Evolutionary conservation across 495 filamentous ascomycete species (phyloP).

Genomic region (Penicillium macrosclerotiorum): DNA sequence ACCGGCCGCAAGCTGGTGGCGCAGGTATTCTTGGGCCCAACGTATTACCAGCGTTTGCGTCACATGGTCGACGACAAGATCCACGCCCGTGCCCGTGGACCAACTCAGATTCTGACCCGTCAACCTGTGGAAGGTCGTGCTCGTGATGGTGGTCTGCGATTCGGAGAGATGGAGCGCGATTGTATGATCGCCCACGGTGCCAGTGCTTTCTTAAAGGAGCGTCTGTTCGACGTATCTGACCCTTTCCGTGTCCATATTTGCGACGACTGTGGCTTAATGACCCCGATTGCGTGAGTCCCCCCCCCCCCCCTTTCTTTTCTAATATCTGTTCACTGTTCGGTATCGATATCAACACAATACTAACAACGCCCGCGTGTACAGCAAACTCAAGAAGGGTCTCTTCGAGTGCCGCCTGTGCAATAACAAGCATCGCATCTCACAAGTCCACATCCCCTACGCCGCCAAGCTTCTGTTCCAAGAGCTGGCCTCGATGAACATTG

Average conservation of each 20-base stretch:
- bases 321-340: neutral
- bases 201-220: slow-evolving; percentile 93
- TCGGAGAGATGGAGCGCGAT: slow-evolving; percentile 99
- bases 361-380: slow-evolving; percentile 31
- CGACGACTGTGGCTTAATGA: slow-evolving; percentile 99
- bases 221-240: slow-evolving; percentile 94
- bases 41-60: slow-evolving; percentile 96
- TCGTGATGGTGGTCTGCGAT: slow-evolving; percentile 94
- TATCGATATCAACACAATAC: neutral
- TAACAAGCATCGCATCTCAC: slow-evolving; percentile 97
- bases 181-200: slow-evolving; percentile 99
- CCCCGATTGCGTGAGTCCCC: slow-evolving; percentile 88
- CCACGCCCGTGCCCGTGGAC: slow-evolving; percentile 91
- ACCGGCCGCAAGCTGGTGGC: slow-evolving; percentile 89
- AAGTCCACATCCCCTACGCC: slow-evolving; percentile 95
- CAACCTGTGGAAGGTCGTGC: slow-evolving; percentile 99
- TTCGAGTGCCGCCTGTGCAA: slow-evolving; percentile 97
- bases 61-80: slow-evolving; percentile 99
- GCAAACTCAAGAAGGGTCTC: slow-evolving; percentile 89
- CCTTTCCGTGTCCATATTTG: slow-evolving; percentile 98
- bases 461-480: slow-evolving; percentile 99
- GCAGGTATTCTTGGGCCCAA: slow-evolving; percentile 95
- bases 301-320: neutral
- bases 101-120: slow-evolving; percentile 93
- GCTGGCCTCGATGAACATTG: slow-evolving; percentile 96